A percentile compares a stretch with the other conserved stretches of the same genome.
Conservation (phyloP, 108 stramenopile species). For the Cylindrotheca fusiformis region DNA sequence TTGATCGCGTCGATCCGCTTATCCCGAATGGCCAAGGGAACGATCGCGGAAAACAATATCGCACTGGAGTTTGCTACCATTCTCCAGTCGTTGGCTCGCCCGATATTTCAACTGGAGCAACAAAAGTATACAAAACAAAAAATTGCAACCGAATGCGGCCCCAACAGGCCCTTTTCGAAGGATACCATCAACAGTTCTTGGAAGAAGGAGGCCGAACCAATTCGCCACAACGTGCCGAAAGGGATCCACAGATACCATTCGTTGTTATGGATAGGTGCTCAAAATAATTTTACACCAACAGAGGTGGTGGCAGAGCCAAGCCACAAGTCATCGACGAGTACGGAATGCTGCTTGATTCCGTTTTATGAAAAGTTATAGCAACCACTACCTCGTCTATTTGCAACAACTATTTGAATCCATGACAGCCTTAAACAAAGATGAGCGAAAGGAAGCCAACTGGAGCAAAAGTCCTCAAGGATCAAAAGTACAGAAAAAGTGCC, state of each 20-base stretch:
- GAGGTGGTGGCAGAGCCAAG: too few species aligned
- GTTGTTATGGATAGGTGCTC: slow-evolving; percentile 69
- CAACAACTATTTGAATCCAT: too few species aligned
- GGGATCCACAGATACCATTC: slow-evolving; percentile 67
- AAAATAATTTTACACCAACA: too few species aligned
- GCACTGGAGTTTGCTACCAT: slow-evolving; percentile 80
- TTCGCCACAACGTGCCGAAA: slow-evolving; percentile 71
- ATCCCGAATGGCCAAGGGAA: slow-evolving; percentile 76
- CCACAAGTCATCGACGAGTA: too few species aligned
- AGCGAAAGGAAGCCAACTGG: too few species aligned
- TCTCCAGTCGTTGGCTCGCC: slow-evolving; percentile 31
- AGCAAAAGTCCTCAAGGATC: too few species aligned
- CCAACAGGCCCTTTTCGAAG: slow-evolving; percentile 70
- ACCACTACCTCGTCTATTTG: too few species aligned
- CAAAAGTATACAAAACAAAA: slow-evolving; percentile 25
- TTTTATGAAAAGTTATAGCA: too few species aligned
- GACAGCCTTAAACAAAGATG: too few species aligned
- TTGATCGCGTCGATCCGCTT: slow-evolving; percentile 71
- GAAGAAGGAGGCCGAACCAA: slow-evolving; percentile 66
- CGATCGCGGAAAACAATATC: slow-evolving; percentile 78
- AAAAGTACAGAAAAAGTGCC: too few species aligned
- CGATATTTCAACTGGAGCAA: slow-evolving; percentile 33
- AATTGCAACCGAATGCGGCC: slow-evolving; percentile 62
- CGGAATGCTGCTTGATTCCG: too few species aligned
- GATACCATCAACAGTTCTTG: slow-evolving; percentile 86